phyloP scores from a whole-genome alignment of 2,329 filamentous ascomycete genomes.

The Chalaropsis ovoidea region DNA sequence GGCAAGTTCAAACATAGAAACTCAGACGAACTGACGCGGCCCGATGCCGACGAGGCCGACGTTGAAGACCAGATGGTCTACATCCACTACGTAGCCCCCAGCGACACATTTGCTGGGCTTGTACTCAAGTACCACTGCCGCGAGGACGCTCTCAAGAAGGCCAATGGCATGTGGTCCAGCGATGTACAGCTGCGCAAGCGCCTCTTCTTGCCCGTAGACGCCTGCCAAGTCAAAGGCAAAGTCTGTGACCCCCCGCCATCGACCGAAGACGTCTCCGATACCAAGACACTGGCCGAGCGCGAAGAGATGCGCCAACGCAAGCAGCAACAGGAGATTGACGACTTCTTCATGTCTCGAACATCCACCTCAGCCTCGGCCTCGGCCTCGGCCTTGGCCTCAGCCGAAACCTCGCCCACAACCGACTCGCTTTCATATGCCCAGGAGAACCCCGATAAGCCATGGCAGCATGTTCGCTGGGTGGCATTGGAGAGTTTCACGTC shows the following conservation, averaged over 20 bases:
- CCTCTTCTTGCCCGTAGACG: conserved; percentile 77
- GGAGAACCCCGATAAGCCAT: conserved; percentile 46
- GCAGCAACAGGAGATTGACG: conserved; percentile 22
- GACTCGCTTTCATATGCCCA: conserved; percentile 24
- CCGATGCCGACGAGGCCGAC: conserved; percentile 41
- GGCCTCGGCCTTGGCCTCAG: neutral
- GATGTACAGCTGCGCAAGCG: conserved; percentile 79
- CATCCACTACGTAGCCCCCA: conserved; percentile 70
- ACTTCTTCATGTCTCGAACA: conserved; percentile 19
- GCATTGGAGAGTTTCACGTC: conserved; percentile 57
- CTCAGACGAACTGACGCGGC: conserved; percentile 50
- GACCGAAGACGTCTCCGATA: neutral
- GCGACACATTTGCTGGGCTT: conserved; percentile 83
- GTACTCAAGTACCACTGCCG: conserved; percentile 83
- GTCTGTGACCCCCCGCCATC: conserved; percentile 47
- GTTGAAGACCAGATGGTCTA: conserved; percentile 75
- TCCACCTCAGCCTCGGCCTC: conserved; percentile 4
- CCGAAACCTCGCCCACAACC: neutral
- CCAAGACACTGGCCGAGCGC: conserved; percentile 15
- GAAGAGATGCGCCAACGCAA: conserved; percentile 16
- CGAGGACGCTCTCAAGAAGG: conserved; percentile 69
- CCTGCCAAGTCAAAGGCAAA: conserved; percentile 72
- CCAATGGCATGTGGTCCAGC: conserved; percentile 90
- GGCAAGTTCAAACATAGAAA: conserved; percentile 53
- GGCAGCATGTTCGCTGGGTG: conserved; percentile 86